These are phyloP conservation scores for Epichloe sp. DNA, from an alignment of 2,329 filamentous ascomycete species.

Conservation along the genomic window DNA sequence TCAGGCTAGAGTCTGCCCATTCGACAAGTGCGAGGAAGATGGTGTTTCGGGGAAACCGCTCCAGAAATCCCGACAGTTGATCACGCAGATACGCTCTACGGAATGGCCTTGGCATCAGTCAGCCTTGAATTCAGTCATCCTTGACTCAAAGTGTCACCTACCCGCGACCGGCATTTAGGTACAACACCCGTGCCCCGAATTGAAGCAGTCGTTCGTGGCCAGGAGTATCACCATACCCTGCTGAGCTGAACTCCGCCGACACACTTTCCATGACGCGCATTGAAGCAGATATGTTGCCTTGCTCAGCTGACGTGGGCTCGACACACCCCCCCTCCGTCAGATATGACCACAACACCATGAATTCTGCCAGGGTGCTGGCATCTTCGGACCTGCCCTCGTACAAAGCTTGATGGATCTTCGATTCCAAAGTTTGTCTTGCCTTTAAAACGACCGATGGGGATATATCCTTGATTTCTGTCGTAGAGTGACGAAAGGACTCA, in stretches of 20 bases:
- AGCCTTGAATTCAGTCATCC: background rate
- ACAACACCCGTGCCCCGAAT: constrained; percentile 50
- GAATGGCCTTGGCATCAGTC: constrained; percentile 37
- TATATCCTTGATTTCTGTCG: constrained; percentile 9
- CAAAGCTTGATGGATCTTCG: constrained; percentile 41
- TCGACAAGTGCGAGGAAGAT: constrained; percentile 60
- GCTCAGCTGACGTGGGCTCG: constrained; percentile 31
- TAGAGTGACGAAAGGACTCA: constrained; percentile 10
- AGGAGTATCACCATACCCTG: constrained; percentile 18
- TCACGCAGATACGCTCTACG: constrained; percentile 52
- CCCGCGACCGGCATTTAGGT: constrained; percentile 49
- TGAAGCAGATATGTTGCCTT: constrained; percentile 43
- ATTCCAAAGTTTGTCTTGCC: constrained; percentile 36
- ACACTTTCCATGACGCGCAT: constrained; percentile 28
- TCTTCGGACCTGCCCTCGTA: constrained; percentile 32
- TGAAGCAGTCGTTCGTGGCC: constrained; percentile 56
- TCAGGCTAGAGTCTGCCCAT: constrained; percentile 60
- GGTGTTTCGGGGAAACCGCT: constrained; percentile 59
- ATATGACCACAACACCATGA: constrained; percentile 54
- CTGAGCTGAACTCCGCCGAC: constrained; percentile 29
- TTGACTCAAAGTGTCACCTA: constrained; percentile 16
- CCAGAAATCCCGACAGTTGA: constrained; percentile 46
- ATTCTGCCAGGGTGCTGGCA: constrained; percentile 45
- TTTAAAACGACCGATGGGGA: constrained; percentile 35
- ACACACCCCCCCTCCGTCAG: constrained; percentile 30